Evolutionary conservation across 768 basidiomycete species (phyloP).

Genomic region (Mycena polygramma): DNA sequence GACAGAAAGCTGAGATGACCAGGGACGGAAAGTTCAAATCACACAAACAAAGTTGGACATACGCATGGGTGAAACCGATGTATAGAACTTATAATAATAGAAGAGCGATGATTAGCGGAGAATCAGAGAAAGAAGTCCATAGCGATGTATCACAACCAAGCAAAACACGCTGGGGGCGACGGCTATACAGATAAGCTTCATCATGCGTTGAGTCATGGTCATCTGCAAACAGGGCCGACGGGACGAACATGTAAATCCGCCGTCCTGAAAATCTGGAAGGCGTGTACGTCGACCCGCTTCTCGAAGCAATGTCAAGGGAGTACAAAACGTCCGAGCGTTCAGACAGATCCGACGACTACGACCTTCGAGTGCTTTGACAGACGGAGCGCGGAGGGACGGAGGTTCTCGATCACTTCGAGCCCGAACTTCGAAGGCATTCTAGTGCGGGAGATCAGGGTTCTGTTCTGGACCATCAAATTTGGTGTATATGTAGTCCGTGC

Average conservation of each 20-base stretch:
- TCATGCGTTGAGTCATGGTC: not conserved
- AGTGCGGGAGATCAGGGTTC: conserved; percentile 10
- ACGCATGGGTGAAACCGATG: not conserved
- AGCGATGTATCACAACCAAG: too few relatives aligned
- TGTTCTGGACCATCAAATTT: not conserved
- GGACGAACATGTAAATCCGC: not conserved
- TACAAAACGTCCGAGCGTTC: too few relatives aligned
- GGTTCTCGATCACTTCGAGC: too few relatives aligned
- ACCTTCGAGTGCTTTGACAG: conserved; percentile 11
- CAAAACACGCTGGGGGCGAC: too few relatives aligned
- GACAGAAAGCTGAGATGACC: conserved; percentile 10
- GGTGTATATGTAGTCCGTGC: not conserved
- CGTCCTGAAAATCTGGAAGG: conserved; percentile 1
- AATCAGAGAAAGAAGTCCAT: too few relatives aligned
- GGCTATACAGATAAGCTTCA: too few relatives aligned
- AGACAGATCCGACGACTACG: conserved; percentile 23
- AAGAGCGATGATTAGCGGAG: not conserved
- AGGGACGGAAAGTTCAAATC: not conserved
- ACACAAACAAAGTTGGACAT: conserved; percentile 1
- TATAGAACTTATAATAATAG: too few relatives aligned
- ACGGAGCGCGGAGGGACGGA: not conserved
- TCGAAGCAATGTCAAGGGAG: not conserved
- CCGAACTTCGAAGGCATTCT: too few relatives aligned
- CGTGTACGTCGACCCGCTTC: conserved; percentile 7
- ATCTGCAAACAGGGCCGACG: too few relatives aligned